Conservation (phyloP, 2,329 filamentous ascomycete species). For the Pseudogymnoascus sp. region DNA sequence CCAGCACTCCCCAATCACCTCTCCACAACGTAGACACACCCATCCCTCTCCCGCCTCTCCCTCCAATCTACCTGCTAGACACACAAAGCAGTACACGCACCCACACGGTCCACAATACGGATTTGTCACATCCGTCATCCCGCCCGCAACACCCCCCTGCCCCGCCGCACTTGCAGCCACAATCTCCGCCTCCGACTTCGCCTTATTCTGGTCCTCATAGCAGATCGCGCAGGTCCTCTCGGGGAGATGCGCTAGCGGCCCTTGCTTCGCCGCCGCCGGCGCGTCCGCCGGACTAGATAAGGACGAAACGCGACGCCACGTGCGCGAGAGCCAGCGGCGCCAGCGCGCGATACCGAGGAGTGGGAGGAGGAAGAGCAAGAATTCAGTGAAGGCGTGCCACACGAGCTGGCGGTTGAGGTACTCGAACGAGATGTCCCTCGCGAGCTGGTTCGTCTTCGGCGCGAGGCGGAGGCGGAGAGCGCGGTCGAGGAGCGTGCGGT, state of each 20-base stretch:
- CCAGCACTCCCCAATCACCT: slow-evolving; percentile 72
- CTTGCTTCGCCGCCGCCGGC: slow-evolving; percentile 47
- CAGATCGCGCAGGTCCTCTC: slow-evolving; percentile 95
- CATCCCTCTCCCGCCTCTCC: slow-evolving; percentile 91
- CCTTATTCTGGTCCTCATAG: slow-evolving; percentile 80
- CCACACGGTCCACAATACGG: slow-evolving; percentile 89
- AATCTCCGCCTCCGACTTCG: slow-evolving; percentile 66
- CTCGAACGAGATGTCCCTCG: slow-evolving; percentile 90
- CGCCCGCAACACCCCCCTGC: slow-evolving; percentile 75
- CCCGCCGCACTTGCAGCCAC: slow-evolving; percentile 58
- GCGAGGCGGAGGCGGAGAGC: slow-evolving; percentile 76
- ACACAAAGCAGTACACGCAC: slow-evolving; percentile 94
- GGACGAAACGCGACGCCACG: slow-evolving; percentile 73
- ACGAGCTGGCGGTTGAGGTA: slow-evolving; percentile 96
- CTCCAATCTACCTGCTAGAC: slow-evolving; percentile 81
- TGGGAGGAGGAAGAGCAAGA: slow-evolving; percentile 92
- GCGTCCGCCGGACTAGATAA: slow-evolving; percentile 44
- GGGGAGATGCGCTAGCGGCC: slow-evolving; percentile 77
- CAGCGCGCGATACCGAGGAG: slow-evolving; percentile 91
- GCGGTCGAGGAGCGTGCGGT: slow-evolving; percentile 83
- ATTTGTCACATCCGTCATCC: slow-evolving; percentile 90
- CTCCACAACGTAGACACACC: slow-evolving; percentile 83
- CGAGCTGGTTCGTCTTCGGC: slow-evolving; percentile 76
- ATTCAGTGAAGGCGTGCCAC: slow-evolving; percentile 99
- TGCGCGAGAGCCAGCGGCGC: slow-evolving; percentile 78